A percentile compares a stretch with the other conserved stretches of the same genome.
Evolutionary conservation across 2,329 filamentous ascomycete genomes (phyloP).

Genomic region (Cytospora chrysosperma): DNA sequence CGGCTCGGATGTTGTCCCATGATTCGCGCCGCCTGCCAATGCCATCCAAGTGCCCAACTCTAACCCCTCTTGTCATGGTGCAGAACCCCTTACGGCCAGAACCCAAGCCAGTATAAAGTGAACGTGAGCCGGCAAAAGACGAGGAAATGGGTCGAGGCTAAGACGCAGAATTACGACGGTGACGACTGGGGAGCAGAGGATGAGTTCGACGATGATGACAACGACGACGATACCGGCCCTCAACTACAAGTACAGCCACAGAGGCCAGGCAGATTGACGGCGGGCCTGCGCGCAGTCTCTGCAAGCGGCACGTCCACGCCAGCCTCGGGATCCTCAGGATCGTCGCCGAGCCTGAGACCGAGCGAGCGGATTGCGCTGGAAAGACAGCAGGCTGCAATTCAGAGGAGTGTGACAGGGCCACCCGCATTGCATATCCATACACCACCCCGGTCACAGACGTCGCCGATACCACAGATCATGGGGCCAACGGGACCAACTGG

Average conservation of each 20-base stretch:
- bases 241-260: conserved; percentile 22
- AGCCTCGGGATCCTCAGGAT: conserved; percentile 15
- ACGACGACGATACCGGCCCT: conserved; percentile 37
- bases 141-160: conserved; percentile 92
- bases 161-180: conserved; percentile 81
- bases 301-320: conserved; percentile 17
- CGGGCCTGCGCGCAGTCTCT: conserved; percentile 20
- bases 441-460: conserved; percentile 14
- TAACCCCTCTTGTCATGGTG: conserved; percentile 16
- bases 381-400: conserved; percentile 19
- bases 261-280: conserved; percentile 19
- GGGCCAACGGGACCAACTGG: not conserved
- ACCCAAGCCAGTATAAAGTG: conserved; percentile 61
- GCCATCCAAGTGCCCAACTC: not conserved
- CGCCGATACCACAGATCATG: conserved; percentile 6
- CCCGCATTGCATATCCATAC: conserved; percentile 29
- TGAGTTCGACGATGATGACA: conserved; percentile 60
- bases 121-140: conserved; percentile 90
- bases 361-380: conserved; percentile 24
- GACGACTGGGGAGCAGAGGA: conserved; percentile 86
- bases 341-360: conserved; percentile 19
- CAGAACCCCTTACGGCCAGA: conserved; percentile 31
- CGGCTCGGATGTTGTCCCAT: not conserved
- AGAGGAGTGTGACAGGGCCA: conserved; percentile 27
- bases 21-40: conserved; percentile 6